Evolutionary conservation across 176 grass and related monocot species (phyloP).

Genomic region (Ananas comosus): DNA sequence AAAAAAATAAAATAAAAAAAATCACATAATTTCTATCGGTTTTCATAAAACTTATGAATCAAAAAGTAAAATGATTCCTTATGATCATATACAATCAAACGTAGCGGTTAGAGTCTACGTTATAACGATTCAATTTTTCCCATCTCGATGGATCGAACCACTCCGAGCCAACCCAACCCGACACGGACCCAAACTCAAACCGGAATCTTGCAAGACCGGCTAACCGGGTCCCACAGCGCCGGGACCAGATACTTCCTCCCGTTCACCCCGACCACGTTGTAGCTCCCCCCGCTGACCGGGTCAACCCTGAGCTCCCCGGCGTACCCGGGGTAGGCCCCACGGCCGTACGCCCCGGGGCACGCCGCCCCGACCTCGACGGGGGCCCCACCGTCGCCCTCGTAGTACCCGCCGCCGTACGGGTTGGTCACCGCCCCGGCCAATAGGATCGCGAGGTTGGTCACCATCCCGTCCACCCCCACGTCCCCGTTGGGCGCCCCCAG

Average conservation of each 20-base stretch:
- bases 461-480: constrained; percentile 56
- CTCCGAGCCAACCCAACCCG: not conserved
- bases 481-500: constrained; percentile 57
- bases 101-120: too few species aligned
- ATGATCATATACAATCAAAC: too few species aligned
- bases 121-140: too few species aligned
- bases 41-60: too few species aligned
- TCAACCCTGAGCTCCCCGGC: constrained; percentile 45
- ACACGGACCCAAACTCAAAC: not conserved
- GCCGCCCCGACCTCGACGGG: constrained; percentile 55
- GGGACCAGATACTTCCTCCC: constrained; percentile 83
- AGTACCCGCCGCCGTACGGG: constrained; percentile 63
- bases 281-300: constrained; percentile 43
- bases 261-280: constrained; percentile 75
- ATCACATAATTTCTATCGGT: too few species aligned
- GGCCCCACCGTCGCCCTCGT: constrained; percentile 46
- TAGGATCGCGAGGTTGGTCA: constrained; percentile 73
- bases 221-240: constrained; percentile 47
- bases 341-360: constrained; percentile 44
- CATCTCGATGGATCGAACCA: too few species aligned
- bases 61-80: too few species aligned
- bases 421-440: constrained; percentile 69
- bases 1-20: too few species aligned
- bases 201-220: constrained; percentile 43
- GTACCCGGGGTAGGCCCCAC: constrained; percentile 54